These are phyloP conservation scores for Suillus subaureus DNA, from an alignment of 768 basidiomycete species.

Conservation along the genomic window DNA sequence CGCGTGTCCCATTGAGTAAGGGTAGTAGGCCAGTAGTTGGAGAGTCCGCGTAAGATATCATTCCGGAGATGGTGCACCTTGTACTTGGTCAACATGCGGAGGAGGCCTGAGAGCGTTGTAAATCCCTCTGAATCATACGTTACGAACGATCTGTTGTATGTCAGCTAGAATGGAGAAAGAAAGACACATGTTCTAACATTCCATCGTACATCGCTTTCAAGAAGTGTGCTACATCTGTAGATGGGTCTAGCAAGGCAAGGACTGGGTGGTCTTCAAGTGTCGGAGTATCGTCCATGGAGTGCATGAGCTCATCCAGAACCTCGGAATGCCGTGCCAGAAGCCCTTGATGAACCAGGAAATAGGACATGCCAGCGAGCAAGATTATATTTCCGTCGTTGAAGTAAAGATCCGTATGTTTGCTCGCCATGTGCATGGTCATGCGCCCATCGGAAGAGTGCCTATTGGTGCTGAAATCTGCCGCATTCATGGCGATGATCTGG, in stretches of 20 bases:
- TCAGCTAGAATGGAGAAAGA: constrained; percentile 16
- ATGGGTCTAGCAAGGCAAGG: constrained; percentile 53
- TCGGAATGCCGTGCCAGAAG: constrained; percentile 65
- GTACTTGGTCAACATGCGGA: constrained; percentile 68
- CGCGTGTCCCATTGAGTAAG: constrained; percentile 67
- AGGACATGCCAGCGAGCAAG: constrained; percentile 54
- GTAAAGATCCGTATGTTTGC: constrained; percentile 54
- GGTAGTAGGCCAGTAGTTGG: constrained; percentile 59
- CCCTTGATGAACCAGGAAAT: constrained; percentile 72
- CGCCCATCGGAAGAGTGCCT: constrained; percentile 26
- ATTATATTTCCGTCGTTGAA: constrained; percentile 75
- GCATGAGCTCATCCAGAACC: constrained; percentile 46
- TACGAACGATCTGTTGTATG: constrained; percentile 43
- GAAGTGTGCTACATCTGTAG: constrained; percentile 60
- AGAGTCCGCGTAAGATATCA: constrained; percentile 56
- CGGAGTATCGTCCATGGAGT: constrained; percentile 25
- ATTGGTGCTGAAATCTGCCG: constrained; percentile 51
- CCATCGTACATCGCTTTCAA: constrained; percentile 72
- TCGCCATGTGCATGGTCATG: constrained; percentile 29
- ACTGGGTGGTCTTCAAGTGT: constrained; percentile 59
- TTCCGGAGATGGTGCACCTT: constrained; percentile 57
- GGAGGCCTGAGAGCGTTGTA: constrained; percentile 51
- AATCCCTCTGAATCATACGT: constrained; percentile 55
- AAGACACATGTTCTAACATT: constrained; percentile 46
- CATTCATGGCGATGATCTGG: constrained; percentile 5